These are phyloP conservation scores for Fusarium nelsonii DNA, from an alignment of 2,329 filamentous ascomycete genomes.

Conservation along the genomic window DNA sequence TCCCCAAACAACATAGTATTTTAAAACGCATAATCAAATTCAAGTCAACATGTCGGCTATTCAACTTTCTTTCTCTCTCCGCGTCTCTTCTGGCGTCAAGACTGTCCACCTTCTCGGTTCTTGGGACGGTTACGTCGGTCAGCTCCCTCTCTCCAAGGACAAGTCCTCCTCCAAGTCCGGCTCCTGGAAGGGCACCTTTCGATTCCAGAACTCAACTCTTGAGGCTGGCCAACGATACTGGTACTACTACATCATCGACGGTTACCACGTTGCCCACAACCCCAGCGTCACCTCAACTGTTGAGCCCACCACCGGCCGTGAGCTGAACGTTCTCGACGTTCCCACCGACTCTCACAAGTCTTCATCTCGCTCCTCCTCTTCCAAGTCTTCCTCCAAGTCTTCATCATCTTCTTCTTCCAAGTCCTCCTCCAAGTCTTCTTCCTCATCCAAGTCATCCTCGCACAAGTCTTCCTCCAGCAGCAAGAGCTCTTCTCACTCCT, in stretches of 20 bases:
- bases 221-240: slow-evolving; percentile 94
- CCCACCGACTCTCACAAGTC: slow-evolving; percentile 65
- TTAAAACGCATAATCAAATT: slow-evolving; percentile 39
- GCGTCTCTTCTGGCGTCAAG: slow-evolving; percentile 96
- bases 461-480: slow-evolving; percentile 50
- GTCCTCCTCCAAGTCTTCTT: slow-evolving; percentile 59
- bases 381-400: slow-evolving; percentile 55
- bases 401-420: slow-evolving; percentile 51
- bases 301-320: slow-evolving; percentile 96
- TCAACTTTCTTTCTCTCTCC: slow-evolving; percentile 95
- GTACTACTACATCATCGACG: slow-evolving; percentile 99
- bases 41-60: slow-evolving; percentile 84
- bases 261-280: slow-evolving; percentile 98
- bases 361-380: slow-evolving; percentile 57
- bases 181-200: slow-evolving; percentile 95
- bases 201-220: slow-evolving; percentile 89
- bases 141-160: slow-evolving; percentile 94
- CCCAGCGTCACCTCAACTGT: slow-evolving; percentile 88
- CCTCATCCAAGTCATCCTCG: slow-evolving; percentile 54
- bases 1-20: slow-evolving; percentile 48
- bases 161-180: slow-evolving; percentile 84
- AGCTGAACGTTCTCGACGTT: slow-evolving; percentile 97
- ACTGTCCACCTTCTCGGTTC: slow-evolving; percentile 97
- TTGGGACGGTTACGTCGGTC: slow-evolving; percentile 96
- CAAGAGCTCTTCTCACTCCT: slow-evolving; percentile 59